Percentiles rank a stretch among this genome's conserved stretches.
phyloP scores from a whole-genome alignment of 2,329 filamentous ascomycete species.

The Scortechinia acanthostroma region DNA sequence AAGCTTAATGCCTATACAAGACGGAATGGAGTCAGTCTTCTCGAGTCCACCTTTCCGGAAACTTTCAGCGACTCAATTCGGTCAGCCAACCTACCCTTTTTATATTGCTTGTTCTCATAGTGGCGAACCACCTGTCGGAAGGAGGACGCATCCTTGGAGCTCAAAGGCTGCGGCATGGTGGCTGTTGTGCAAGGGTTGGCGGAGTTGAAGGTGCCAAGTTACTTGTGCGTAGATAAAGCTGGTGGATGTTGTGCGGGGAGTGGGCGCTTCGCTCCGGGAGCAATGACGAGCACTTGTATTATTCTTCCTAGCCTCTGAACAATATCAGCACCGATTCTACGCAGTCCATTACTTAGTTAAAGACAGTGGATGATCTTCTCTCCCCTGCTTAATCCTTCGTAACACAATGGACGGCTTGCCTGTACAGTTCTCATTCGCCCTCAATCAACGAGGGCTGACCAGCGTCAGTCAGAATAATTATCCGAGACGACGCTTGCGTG shows the following conservation, averaged over 20 bases:
- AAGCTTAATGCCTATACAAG: slow-evolving; percentile 56
- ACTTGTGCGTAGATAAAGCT: slow-evolving; percentile 1
- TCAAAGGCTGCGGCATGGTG: slow-evolving; percentile 66
- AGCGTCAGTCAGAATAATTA: too few relatives aligned
- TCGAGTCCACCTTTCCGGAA: too few relatives aligned
- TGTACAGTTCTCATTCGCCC: too few relatives aligned
- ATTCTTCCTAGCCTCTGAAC: neutral
- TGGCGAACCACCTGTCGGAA: slow-evolving; percentile 91
- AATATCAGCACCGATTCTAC: too few relatives aligned
- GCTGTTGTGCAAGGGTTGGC: slow-evolving; percentile 3
- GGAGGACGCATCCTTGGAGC: slow-evolving; percentile 84
- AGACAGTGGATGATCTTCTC: too few relatives aligned
- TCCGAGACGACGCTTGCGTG: too few relatives aligned
- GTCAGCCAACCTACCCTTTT: slow-evolving; percentile 57
- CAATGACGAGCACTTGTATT: neutral
- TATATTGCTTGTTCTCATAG: slow-evolving; percentile 98
- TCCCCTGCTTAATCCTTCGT: too few relatives aligned
- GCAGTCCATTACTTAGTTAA: too few relatives aligned
- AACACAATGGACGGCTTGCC: too few relatives aligned
- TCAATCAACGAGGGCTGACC: too few relatives aligned
- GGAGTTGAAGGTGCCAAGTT: too few relatives aligned
- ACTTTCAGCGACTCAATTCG: too few relatives aligned
- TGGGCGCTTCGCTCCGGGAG: neutral
- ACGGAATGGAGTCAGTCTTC: neutral
- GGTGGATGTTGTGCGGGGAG: neutral